Evolutionary conservation across 2,329 filamentous ascomycete genomes (phyloP).

Genomic region (Ascomycota sp.): DNA sequence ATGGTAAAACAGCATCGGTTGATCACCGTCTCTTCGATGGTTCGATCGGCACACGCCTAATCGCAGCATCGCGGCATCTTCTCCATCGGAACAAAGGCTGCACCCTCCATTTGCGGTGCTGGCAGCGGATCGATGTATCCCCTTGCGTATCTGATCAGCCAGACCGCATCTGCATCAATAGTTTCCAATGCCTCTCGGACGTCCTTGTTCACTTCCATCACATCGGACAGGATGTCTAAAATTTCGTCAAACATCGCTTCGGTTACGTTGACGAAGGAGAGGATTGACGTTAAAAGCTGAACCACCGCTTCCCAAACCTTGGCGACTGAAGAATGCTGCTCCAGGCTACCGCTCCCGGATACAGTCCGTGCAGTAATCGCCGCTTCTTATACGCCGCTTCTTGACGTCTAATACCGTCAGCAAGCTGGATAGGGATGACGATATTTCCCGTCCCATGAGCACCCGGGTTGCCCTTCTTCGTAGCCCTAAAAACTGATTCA

Average conservation of each 20-base stretch:
- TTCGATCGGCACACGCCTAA: too few species aligned
- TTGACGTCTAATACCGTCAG: conserved; percentile 5
- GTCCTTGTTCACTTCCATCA: conserved; percentile 21
- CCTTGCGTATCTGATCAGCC: conserved; percentile 38
- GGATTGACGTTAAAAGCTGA: conserved; percentile 36
- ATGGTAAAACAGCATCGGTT: conserved; percentile 1
- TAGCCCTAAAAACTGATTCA: conserved; percentile 1
- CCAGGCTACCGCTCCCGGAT: conserved; percentile 24
- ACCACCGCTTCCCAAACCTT: conserved; percentile 45
- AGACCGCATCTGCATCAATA: conserved; percentile 57
- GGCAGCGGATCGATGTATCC: conserved; percentile 17
- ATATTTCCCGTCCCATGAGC: conserved; percentile 5
- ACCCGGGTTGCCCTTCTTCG: not conserved
- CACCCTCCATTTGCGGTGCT: conserved; percentile 21
- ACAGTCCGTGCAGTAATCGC: conserved; percentile 2
- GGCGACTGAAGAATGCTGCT: conserved; percentile 37
- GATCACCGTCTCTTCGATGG: too few species aligned
- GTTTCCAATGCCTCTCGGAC: conserved; percentile 37
- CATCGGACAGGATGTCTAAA: conserved; percentile 36
- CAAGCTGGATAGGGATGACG: conserved; percentile 13
- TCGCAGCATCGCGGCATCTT: conserved; percentile 3
- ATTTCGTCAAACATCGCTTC: conserved; percentile 54
- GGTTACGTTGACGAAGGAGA: conserved; percentile 40
- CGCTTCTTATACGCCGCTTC: conserved; percentile 1
- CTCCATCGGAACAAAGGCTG: conserved; percentile 15